These are phyloP conservation scores for Phytophthora hibernalis DNA, from an alignment of 352 stramenopile species.

Conservation along the genomic window DNA sequence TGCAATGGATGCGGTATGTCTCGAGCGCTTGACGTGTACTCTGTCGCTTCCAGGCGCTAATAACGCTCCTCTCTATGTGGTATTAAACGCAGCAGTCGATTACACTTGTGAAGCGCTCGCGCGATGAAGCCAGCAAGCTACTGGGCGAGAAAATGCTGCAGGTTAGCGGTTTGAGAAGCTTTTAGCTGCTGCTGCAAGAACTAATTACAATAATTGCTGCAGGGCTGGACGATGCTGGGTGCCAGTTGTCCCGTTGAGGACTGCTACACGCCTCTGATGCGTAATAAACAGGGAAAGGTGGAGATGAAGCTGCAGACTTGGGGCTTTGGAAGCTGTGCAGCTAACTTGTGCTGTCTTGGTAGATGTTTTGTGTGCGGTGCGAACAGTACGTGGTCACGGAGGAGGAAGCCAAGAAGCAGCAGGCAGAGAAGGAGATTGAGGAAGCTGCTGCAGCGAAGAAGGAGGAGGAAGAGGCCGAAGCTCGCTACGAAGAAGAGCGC, in stretches of 20 bases:
- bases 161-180: slow-evolving; percentile 28
- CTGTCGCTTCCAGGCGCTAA: slow-evolving; percentile 4
- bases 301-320: neutral
- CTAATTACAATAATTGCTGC: neutral
- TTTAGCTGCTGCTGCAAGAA: neutral
- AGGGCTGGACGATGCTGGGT: slow-evolving; percentile 84
- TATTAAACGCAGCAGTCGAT: slow-evolving; percentile 4
- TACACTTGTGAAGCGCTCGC: slow-evolving; percentile 42
- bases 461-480: slow-evolving; percentile 49
- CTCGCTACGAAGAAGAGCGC: slow-evolving; percentile 43
- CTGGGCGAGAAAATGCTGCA: slow-evolving; percentile 87
- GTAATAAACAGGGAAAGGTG: slow-evolving; percentile 74
- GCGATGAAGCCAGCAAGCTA: slow-evolving; percentile 76
- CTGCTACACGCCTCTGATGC: slow-evolving; percentile 84
- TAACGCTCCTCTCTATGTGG: neutral
- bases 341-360: slow-evolving; percentile 1
- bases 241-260: slow-evolving; percentile 68
- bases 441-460: slow-evolving; percentile 50
- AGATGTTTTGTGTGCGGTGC: slow-evolving; percentile 85
- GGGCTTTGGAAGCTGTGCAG: neutral
- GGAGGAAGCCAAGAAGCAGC: slow-evolving; percentile 68
- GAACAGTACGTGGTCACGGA: slow-evolving; percentile 79
- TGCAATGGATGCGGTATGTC: slow-evolving; percentile 33
- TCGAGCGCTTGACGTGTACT: neutral
- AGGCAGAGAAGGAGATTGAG: slow-evolving; percentile 47